These are phyloP conservation scores for Quercus lobata DNA, from an alignment of 331 rosid genomes.

Conservation along the genomic window DNA sequence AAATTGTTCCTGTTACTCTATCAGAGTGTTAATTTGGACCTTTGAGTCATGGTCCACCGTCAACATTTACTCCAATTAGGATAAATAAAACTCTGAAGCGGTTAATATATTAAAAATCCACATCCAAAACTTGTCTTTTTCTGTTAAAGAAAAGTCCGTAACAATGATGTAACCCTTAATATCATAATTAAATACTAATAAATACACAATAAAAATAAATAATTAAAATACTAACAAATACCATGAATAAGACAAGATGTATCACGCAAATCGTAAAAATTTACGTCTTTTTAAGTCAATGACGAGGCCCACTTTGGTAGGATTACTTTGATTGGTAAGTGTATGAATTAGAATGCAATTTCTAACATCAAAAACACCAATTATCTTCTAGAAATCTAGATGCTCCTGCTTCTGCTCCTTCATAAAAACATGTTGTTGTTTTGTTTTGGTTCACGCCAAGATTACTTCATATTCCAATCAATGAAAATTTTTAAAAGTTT, in stretches of 20 bases:
- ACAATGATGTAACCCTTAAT: background rate
- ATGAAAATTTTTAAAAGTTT: background rate
- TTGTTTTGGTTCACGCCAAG: background rate
- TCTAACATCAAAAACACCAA: conserved; percentile 12
- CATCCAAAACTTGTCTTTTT: background rate
- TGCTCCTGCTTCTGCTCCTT: conserved; percentile 16
- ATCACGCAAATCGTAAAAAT: conserved; percentile 20
- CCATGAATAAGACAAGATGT: background rate
- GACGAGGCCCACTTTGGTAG: conserved; percentile 40
- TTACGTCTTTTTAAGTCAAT: conserved; percentile 34
- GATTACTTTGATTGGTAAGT: conserved; percentile 17
- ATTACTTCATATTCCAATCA: background rate
- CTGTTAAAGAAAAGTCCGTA: background rate
- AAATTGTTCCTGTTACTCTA: background rate
- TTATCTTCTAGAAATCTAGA: conserved; percentile 16
- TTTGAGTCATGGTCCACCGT: background rate
- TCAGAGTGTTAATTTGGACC: background rate
- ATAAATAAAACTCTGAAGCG: background rate
- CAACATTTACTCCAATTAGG: background rate
- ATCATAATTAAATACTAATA: background rate
- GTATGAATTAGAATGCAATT: conserved; percentile 17
- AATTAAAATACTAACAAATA: background rate
- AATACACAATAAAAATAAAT: no score
- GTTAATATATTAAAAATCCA: background rate
- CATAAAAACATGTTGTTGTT: background rate